phyloP scores from a whole-genome alignment of 2,329 filamentous ascomycete species.

The Cladosporium sp. region DNA sequence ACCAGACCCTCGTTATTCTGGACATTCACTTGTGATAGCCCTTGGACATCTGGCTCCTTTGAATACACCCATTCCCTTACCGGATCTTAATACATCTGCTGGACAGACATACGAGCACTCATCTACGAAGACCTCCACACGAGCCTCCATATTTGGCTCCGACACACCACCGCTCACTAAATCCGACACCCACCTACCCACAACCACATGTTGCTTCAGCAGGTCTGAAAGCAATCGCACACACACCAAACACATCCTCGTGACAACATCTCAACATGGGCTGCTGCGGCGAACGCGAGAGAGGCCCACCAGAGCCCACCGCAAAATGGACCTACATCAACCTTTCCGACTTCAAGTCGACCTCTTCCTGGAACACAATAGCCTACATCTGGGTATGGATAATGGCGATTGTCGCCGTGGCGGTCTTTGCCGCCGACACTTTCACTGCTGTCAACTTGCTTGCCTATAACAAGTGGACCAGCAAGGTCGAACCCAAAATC shows the following conservation, averaged over 20 bases:
- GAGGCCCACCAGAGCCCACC: slow-evolving; percentile 44
- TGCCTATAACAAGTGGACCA: slow-evolving; percentile 85
- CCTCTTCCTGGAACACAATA: slow-evolving; percentile 72
- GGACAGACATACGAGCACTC: slow-evolving; percentile 14
- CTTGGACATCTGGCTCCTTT: not conserved
- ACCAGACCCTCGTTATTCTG: slow-evolving; percentile 3
- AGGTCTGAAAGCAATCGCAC: slow-evolving; percentile 13
- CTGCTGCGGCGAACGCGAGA: slow-evolving; percentile 38
- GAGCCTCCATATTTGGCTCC: not conserved
- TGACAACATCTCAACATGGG: slow-evolving; percentile 32
- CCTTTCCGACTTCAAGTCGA: slow-evolving; percentile 76
- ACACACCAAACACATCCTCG: not conserved
- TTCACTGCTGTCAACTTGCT: slow-evolving; percentile 93
- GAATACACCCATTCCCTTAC: not conserved
- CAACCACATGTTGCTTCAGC: slow-evolving; percentile 18
- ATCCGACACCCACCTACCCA: not conserved
- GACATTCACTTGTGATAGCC: not conserved
- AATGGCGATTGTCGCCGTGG: slow-evolving; percentile 73
- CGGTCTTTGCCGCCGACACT: slow-evolving; percentile 85
- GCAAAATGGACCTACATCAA: slow-evolving; percentile 84
- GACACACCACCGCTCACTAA: not conserved
- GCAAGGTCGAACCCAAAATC: slow-evolving; percentile 75
- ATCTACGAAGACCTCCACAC: not conserved
- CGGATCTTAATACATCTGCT: slow-evolving; percentile 11
- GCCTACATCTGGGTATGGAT: slow-evolving; percentile 86